These are phyloP conservation scores for Warburgia ugandensis DNA, from an alignment of 164 flowering plant genomes.

Conservation along the genomic window DNA sequence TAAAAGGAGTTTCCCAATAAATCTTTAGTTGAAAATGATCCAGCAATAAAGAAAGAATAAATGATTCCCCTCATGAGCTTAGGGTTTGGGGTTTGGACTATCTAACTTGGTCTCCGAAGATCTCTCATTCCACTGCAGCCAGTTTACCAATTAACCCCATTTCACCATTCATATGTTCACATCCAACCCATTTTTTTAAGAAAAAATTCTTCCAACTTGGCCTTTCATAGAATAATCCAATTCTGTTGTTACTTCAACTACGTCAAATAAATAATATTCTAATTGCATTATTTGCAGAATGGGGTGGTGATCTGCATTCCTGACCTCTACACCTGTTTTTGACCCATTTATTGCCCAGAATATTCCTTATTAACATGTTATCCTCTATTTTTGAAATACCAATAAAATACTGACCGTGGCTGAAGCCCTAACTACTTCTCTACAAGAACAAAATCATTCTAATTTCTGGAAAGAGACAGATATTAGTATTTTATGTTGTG, in stretches of 20 bases:
- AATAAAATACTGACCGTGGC: background rate
- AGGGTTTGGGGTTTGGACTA: constrained; percentile 6
- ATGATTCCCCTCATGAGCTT: background rate
- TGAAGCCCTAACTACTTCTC: background rate
- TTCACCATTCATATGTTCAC: background rate
- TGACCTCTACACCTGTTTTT: no score
- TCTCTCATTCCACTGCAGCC: background rate
- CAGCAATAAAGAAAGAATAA: constrained; percentile 3
- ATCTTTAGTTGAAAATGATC: background rate
- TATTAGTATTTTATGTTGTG: background rate
- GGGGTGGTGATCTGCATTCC: no score
- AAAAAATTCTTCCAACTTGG: background rate
- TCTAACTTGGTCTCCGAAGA: background rate
- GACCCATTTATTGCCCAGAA: no score
- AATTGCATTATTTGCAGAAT: background rate
- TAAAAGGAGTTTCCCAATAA: background rate
- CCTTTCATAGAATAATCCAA: background rate
- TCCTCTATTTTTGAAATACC: background rate
- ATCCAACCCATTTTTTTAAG: background rate
- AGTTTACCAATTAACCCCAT: background rate
- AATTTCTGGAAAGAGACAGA: background rate
- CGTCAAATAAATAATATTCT: background rate
- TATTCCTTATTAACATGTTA: background rate
- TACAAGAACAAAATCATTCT: background rate
- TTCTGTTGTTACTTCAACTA: background rate